Evolutionary conservation across 345 rosid genomes (phyloP), one percentile per base, ranked within the genome.

Genomic region (Nephelium lappaceum): DNA sequence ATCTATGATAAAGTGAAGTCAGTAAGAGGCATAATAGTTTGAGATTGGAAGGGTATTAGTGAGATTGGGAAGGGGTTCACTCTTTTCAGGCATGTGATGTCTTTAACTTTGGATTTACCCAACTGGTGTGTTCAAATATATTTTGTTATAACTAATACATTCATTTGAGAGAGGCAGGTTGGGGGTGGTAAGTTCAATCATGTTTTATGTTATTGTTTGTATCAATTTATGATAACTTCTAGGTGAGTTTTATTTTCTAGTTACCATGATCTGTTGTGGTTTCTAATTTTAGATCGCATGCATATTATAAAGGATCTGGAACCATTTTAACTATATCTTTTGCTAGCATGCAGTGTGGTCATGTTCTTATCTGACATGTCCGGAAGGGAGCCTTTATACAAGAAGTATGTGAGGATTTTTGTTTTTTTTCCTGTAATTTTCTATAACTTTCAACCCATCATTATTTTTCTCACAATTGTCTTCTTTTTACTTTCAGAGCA

Each of bases 341-440:
- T 81, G 80, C 84, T 88, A 67, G 85, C 84, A 76, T 89, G 90
- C 98, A 95, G 98, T 88, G 80, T 95, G 68, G 87, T 95, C 83
- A 95, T 95, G 99, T 90, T 95, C 93, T 85, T 95, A 80, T 95
- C 99, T 27, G 99, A 95, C 82, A 93, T 95, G 99, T 95, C 98
- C 19, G 99, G 99, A 78, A 87, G 99, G 87, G 97, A 92, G 82
- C 98, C 99, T 58, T 83, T 95, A 70, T 95, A 95, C 88, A 92
- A 84, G 79, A 95, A 89, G 98, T 95, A 90, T 11, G 90, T 79
- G 51, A 71, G 16, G 41, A 53, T 69, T 65, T 45, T 55, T n/a
- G 39, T 25, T 72, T n/a, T 41, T 27, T 15, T 71, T 14, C n/a
- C 53, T 49, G 51, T 45, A 58, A 69, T 65, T 41, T 42, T 14